Evolutionary conservation across 768 basidiomycete genomes (phyloP), one percentile per base, ranked within the genome.

Genomic region (Termitomyces sp.): DNA sequence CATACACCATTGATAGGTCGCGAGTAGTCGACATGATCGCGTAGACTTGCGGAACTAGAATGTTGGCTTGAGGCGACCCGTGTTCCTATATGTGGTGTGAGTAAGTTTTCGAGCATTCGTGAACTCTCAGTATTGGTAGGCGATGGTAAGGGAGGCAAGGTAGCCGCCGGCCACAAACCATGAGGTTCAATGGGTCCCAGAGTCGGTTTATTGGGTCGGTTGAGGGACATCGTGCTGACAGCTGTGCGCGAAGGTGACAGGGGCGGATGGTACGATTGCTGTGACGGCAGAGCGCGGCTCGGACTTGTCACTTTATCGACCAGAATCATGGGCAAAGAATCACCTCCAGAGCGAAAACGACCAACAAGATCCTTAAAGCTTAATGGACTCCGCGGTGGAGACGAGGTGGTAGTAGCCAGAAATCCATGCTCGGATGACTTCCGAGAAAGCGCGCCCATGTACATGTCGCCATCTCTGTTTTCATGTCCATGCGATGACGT

Each of bases 21-120:
- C 31, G 73, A 71, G 59, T 76, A 76, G 55, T 76, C 75, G 46
- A 74, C 71, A 58, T 76, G 59, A 60, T 76, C 75, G 44, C 74
- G 66, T 48, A 76, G 64, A 65, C 75, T 76, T 36, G 68, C 59
- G 27, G 63, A 58, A 61, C 71, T 76, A 3, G 69, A 68, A 8
- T 70, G 61, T 29, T 65, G 57, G 16, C 64, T 65, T 16, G 62
- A 61, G 20, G 55, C 62, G 26, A 62, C 51, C 22, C 53, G 57
- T 57, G 56, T 60, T 18, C 60, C 58, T 14, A 69, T 43, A 36
- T 65, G 65, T 16, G 70, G 72, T 41, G 69, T 68, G n/a, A 73
- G 63, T 22, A 73, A 60, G 13, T 68, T 65, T 56, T 70, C 71
- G 0, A 66, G 60, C 57, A 66, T 65, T 20, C 65, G 62, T 20